Conservation (phyloP, 495 filamentous ascomycete species). For the Chaetomium cochliodes region DNA sequence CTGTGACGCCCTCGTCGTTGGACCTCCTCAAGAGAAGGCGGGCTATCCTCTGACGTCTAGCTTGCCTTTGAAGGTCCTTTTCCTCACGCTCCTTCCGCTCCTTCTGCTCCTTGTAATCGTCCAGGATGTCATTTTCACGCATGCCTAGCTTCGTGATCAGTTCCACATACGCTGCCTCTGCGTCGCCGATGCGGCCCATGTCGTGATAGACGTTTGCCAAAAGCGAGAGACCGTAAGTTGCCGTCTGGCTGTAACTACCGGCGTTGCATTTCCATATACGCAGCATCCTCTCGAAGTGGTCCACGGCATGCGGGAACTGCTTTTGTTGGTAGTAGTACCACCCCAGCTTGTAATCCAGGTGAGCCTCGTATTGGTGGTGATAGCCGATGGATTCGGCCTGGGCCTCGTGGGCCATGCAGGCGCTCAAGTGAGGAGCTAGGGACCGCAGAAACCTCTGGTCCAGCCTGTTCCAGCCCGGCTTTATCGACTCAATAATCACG, state of each 20-base stretch:
- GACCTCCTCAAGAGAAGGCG: not conserved
- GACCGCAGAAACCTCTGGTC: conserved; percentile 2
- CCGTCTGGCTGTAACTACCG: not conserved
- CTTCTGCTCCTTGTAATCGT: not conserved
- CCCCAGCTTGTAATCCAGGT: conserved; percentile 12
- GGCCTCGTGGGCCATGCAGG: not conserved
- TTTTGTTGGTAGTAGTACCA: conserved; percentile 8
- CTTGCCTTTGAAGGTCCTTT: not conserved
- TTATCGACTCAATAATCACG: conserved; percentile 15
- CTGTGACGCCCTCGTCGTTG: not conserved
- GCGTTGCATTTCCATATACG: not conserved
- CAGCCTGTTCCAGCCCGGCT: not conserved
- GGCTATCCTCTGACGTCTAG: not conserved
- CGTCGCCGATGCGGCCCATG: conserved; percentile 6
- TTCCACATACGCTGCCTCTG: conserved; percentile 5
- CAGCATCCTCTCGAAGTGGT: not conserved
- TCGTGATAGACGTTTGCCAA: conserved; percentile 19
- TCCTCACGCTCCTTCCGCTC: not conserved
- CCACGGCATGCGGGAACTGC: not conserved
- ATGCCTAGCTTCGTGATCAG: not conserved
- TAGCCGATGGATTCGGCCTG: not conserved
- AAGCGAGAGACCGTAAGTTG: not conserved
- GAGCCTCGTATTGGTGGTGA: conserved; percentile 1
- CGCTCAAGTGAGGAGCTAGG: conserved; percentile 7
- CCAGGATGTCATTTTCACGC: not conserved